Base-by-base conservation (phyloP, 805 yeast genomes). In the Lipomyces oligophaga region DNA sequence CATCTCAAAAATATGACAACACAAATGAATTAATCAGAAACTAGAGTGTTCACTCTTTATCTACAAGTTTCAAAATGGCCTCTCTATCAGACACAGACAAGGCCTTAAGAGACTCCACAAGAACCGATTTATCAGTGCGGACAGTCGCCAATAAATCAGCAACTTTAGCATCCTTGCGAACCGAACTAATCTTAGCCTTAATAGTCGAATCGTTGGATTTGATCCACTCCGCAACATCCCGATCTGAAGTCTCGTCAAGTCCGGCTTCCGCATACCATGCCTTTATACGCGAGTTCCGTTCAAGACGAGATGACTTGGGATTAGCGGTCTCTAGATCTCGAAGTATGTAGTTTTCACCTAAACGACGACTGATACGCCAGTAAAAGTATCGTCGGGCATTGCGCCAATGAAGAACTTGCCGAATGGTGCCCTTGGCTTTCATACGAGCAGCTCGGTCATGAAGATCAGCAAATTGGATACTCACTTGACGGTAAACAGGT, bases 391-490 rank as follows among this genome's bases (percentile, higher is more conserved):
- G 81, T 75, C 99, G 86, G 25, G 97, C 78, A 41, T 88, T 76
- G 37, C 68, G 67, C 96, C 96, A 89, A 61, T 83, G 80, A 43
- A 93, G 70, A 60, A 87, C 93, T 65, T 84, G 83, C 59, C 83
- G 77, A 61, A 93, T 87, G 49, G 83, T 84, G 49, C 90, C 95
- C 77, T 93, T 94, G 45, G 95, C 94, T 70, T 84, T 68, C 97
- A 93, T 93, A 71, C 98, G 90, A 30, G 93, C 95, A 11, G 97
- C 82, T 72, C 97, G 81, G 67, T 93, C 99, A 65, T 93, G 99
- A 65, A 93, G 77, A 67, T 93, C 99, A 39, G 97, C 98, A 71
- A 89, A 93, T 71, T 93, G 97, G 44, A 90, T 85, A 38, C 95
- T 83, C 47, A 93, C 76, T 72, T 93, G 97, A 54, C 82, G 80